Base-by-base conservation (phyloP, 345 rosid species). In the Syzygium jambos region DNA sequence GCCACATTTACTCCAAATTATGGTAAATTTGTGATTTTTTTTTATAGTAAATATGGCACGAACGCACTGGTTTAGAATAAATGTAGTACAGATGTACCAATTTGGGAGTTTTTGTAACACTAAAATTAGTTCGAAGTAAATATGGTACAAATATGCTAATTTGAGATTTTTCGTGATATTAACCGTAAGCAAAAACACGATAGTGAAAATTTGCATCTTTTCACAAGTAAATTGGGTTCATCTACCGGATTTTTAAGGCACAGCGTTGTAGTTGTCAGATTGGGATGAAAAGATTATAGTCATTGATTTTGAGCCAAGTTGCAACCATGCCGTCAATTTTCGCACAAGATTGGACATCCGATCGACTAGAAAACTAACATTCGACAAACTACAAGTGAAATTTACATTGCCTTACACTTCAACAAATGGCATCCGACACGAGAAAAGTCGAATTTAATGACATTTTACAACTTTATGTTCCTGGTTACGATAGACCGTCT, bases 121-220 rank as follows among this genome's bases (percentile, higher is more conserved):
- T 30, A 30, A 59, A 59, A 59, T 59, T 4, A 68, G 9, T 68
- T 68, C 30, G 43, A 4, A 23, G 19, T 30, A 68, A 19, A 68
- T 30, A 2, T 17, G 3, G 12, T 11, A 9, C 17, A 11, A 12
- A 30, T 0, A 2, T 19, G 17, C 11, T 0, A 1, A 5, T 30
- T 30, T 68, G 6, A 68, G 4, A 19, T 68, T 68, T 68, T 30
- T 17, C 19, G 19, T 68, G 6, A 17, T 68, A 68, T 30, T 68
- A 30, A 57, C 5, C 29, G 6, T 57, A 57, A 57, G 11, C 12
- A 29, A 59, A 59, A 59, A 59, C 65, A 25, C 23, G 65, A 27
- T 25, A 59, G 1, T 0, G 0, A 59, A 59, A 11, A 68, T 68
- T 38, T 3, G 23, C 21, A 21, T 38, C 27, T 38, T 38, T 38